Evolutionary conservation across 2,329 filamentous ascomycete genomes (phyloP).

Genomic region (Aspergillus sp.): DNA sequence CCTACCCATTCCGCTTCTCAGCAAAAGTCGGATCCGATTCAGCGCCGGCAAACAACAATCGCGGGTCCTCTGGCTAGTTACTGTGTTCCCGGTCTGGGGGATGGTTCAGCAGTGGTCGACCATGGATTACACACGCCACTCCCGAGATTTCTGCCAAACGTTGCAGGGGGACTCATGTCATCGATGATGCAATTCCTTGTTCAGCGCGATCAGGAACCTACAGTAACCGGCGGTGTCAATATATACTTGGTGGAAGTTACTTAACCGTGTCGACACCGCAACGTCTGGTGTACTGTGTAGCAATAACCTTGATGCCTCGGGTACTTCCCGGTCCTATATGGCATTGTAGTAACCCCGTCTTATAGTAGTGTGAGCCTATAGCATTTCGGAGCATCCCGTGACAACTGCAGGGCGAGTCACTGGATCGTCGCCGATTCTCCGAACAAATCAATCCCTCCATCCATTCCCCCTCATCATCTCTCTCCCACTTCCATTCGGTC

Average conservation of each 20-base stretch:
- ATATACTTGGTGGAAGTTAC: not conserved
- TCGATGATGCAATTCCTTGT: constrained; percentile 6
- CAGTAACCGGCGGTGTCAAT: not conserved
- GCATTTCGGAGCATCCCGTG: constrained; percentile 1
- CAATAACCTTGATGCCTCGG: not conserved
- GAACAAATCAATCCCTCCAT: not conserved
- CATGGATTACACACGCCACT: constrained; percentile 7
- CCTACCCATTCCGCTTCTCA: not conserved
- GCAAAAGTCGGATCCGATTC: not conserved
- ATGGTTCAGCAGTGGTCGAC: not conserved
- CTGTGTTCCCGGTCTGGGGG: not conserved
- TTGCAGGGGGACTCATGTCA: not conserved
- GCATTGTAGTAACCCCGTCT: not conserved
- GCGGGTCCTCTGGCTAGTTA: not conserved
- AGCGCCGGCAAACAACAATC: not conserved
- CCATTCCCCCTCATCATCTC: not conserved
- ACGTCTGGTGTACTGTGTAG: not conserved
- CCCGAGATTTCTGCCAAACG: not conserved
- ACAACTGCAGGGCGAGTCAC: constrained; percentile 5
- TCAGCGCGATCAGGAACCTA: not conserved
- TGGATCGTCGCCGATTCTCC: not conserved
- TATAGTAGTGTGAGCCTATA: not conserved
- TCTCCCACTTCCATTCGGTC: not conserved
- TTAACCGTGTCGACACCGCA: too few relatives aligned
- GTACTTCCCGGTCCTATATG: not conserved